phyloP scores from a whole-genome alignment of 352 stramenopile genomes.

The Phytopythium mirpurense region DNA sequence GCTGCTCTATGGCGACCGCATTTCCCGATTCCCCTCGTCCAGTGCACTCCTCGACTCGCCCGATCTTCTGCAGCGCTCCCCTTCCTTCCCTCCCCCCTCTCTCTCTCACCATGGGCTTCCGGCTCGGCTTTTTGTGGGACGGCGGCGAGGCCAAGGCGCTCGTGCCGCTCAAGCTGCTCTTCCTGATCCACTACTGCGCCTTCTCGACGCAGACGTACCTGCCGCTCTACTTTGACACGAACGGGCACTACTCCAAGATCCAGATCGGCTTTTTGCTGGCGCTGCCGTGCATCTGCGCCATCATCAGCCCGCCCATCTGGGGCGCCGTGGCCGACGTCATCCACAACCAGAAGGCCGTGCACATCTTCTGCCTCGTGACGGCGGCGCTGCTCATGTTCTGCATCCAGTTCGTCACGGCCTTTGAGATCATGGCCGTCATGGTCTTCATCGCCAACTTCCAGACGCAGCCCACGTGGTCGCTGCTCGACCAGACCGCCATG shows the following conservation, averaged over 20 bases:
- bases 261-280: constrained; percentile 71
- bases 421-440: constrained; percentile 65
- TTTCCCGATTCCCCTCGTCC: no score
- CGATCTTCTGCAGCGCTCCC: no score
- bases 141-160: constrained; percentile 52
- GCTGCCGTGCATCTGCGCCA: constrained; percentile 63
- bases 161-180: constrained; percentile 70
- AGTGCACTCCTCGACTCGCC: no score
- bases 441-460: constrained; percentile 76
- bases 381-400: constrained; percentile 63
- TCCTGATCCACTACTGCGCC: constrained; percentile 59
- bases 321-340: constrained; percentile 52
- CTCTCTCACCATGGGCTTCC: constrained; percentile 27
- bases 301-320: constrained; percentile 66
- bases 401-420: constrained; percentile 58
- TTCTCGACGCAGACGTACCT: constrained; percentile 49
- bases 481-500: constrained; percentile 68
- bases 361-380: constrained; percentile 56
- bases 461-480: constrained; percentile 53
- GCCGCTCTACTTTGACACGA: constrained; percentile 47
- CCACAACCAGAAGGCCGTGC: constrained; percentile 58
- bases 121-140: constrained; percentile 42
- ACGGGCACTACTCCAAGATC: constrained; percentile 55
- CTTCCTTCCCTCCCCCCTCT: no score
- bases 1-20: no score